Percentiles rank a stretch among this genome's conserved stretches.
Conservation (phyloP, 257 asterid species). For the Eustoma russellianum region DNA sequence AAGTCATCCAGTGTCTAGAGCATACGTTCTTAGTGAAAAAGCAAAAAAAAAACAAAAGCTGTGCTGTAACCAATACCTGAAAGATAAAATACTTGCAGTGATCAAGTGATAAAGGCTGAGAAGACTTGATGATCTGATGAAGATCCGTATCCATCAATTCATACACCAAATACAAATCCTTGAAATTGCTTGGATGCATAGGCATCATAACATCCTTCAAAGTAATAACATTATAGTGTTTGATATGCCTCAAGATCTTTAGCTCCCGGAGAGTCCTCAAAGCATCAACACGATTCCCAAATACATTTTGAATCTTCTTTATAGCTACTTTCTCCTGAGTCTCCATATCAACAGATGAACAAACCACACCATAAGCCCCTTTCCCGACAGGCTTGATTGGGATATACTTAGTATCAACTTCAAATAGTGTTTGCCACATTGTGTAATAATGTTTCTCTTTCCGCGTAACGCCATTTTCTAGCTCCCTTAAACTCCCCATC, state of each 20-base stretch:
- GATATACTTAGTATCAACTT: slow-evolving; percentile 32
- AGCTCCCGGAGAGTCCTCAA: slow-evolving; percentile 39
- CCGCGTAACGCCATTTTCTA: slow-evolving; percentile 20
- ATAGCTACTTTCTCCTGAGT: slow-evolving; percentile 38
- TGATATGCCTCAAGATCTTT: slow-evolving; percentile 26
- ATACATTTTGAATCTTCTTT: slow-evolving; percentile 33
- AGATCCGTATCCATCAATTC: slow-evolving; percentile 46
- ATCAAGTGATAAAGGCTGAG: slow-evolving; percentile 33
- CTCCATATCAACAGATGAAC: slow-evolving; percentile 34
- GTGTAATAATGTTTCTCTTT: slow-evolving; percentile 33
- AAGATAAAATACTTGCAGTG: slow-evolving; percentile 38
- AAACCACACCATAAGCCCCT: slow-evolving; percentile 42
- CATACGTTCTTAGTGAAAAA: neutral
- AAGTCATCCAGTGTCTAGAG: no score
- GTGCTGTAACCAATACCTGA: slow-evolving; percentile 18
- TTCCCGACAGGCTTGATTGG: slow-evolving; percentile 38
- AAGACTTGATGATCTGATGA: slow-evolving; percentile 35
- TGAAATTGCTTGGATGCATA: slow-evolving; percentile 19
- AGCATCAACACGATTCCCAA: slow-evolving; percentile 31
- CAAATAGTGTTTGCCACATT: slow-evolving; percentile 37
- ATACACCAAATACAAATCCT: slow-evolving; percentile 39
- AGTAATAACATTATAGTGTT: slow-evolving; percentile 36
- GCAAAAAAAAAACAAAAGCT: neutral
- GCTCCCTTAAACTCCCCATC: slow-evolving; percentile 29
- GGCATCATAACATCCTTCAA: slow-evolving; percentile 47